Base-by-base conservation (phyloP, 2,329 filamentous ascomycete genomes). In the Fusarium compactum region DNA sequence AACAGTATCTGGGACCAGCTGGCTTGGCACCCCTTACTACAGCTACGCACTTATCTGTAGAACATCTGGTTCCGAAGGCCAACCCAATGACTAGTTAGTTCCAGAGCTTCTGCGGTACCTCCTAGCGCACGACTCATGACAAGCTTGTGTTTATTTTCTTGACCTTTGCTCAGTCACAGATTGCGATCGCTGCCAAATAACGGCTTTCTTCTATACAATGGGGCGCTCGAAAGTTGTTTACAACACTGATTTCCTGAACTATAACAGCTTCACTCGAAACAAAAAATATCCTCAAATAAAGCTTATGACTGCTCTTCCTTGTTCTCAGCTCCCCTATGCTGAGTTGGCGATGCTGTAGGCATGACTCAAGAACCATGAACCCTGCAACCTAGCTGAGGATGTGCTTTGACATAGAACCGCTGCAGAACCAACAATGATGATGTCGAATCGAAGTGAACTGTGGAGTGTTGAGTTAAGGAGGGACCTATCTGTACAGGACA, bases 21-120 rank as follows among this genome's bases (percentile, higher is more conserved):
- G 32, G 27, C 62, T 66, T 70, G 67, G 61, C 69, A 71, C 40
- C 58, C 69, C 71, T 59, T 68, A 62, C 52, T 58, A 34, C 50
- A 56, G 11, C 24, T 40, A 45, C 38, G 18, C 40, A 32, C 59
- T 47, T 29, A 30, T 56, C 34, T 29, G 41, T 32, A 62, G 25
- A 34, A 58, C 15, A 43, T 56, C 25, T 45, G 56, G 57, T 52
- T 34, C 58, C 58, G 48, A 51, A 53, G 57, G 57, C 15, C 22
- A 46, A 27, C 40, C 34, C 41, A 50, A 44, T 40, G 47, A 52
- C 32, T 51, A 53, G 48, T 25, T 40, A 62, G 54, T 40, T 66
- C 55, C 16, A 62, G 25, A 56, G 60, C 60, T 48, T 64, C 44
- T 24, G 43, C 41, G 34, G 44, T 20, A 60, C 55, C 48, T 59